Conservation (phyloP, 331 rosid genomes). For the Erythrophleum ivorense region DNA sequence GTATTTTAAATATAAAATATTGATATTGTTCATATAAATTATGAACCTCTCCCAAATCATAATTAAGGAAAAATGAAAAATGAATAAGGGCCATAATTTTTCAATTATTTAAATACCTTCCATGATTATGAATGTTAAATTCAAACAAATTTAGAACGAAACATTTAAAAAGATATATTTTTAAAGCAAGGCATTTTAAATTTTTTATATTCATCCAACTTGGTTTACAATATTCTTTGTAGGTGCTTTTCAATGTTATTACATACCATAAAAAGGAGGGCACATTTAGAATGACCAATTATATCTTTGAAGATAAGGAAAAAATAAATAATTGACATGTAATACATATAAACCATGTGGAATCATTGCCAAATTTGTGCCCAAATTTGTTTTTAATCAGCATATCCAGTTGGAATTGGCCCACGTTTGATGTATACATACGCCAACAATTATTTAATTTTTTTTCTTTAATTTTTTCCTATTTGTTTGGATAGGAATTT, state of each 20-base stretch:
- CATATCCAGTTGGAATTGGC: neutral
- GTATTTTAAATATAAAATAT: too few species aligned
- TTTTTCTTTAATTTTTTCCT: neutral
- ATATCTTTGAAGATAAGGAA: neutral
- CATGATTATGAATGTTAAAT: neutral
- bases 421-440: neutral
- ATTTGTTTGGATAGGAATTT: too few species aligned
- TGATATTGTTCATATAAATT: too few species aligned
- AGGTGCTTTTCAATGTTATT: neutral
- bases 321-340: neutral
- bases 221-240: neutral
- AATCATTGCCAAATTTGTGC: neutral
- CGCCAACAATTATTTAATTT: neutral
- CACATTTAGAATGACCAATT: neutral
- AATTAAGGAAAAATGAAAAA: too few species aligned
- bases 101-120: neutral
- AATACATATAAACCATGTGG: constrained; percentile 12
- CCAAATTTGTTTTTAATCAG: neutral
- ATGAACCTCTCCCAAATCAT: too few species aligned
- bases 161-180: neutral
- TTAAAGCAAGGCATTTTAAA: neutral
- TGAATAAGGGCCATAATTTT: neutral
- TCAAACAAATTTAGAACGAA: neutral
- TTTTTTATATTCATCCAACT: neutral
- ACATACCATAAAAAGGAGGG: neutral